Evolutionary conservation across 2,329 filamentous ascomycete genomes (phyloP), one percentile per base, ranked within the genome.

Genomic region (Ambrosiella xylebori): DNA sequence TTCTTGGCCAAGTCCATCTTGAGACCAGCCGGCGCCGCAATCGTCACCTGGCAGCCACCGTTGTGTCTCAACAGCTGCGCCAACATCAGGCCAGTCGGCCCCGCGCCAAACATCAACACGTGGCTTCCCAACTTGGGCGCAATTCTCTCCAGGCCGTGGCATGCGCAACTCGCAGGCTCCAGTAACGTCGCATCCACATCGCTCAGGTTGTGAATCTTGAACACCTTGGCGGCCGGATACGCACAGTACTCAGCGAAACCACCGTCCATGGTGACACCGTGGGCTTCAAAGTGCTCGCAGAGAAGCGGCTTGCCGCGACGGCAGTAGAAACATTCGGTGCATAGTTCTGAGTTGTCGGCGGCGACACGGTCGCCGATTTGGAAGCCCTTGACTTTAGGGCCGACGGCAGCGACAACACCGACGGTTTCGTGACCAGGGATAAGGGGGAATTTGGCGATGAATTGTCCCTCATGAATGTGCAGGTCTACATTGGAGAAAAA

Each of bases 311-410:
- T 76, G 56, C 83, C 82, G 59, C 81, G 78, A 62, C 80, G 78
- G 71, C 84, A 87, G 72, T 86, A 85, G 74, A 84, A 85, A 71
- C 84, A 87, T 68, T 82, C 77, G 54, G 78, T 79, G 69, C 84
- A 87, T 49, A 85, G 76, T 67, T 86, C 78, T 13, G 78, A 78
- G 67, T 82, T 81, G 64, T 81, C 79, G 40, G 77, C 80, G 59
- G 78, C 79, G 39, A 86, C 81, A 52, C 80, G 77, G 64, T 84
- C 80, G 57, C 81, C 81, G 58, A 85, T 65, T 54, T 74, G 65
- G 68, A 85, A 80, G 49, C 73, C 75, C 63, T 76, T 78, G 62
- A 84, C 80, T 63, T 79, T 75, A 61, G 73, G 73, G 53, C 78
- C 78, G 44, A 79, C 65, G 11, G 74, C 79, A 38, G 78, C 82